These are phyloP conservation scores for Mixia osmundae DNA, from an alignment of 1,284 basidiomycete species.

Conservation along the genomic window DNA sequence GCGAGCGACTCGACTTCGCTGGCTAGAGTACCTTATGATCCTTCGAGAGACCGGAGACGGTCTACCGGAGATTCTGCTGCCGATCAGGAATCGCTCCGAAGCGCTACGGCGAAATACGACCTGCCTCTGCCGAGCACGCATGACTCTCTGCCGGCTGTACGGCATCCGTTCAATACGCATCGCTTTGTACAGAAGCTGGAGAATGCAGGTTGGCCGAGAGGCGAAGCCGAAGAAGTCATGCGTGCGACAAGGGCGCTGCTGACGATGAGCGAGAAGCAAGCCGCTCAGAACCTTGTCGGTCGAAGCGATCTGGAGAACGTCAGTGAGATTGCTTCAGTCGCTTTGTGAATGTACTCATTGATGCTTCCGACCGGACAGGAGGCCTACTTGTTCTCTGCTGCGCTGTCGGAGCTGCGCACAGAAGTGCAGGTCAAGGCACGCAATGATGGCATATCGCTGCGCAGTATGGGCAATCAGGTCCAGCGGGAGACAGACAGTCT, in stretches of 20 bases:
- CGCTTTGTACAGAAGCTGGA: constrained; percentile 13
- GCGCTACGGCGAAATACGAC: too few relatives aligned
- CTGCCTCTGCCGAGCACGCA: too few relatives aligned
- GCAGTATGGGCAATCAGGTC: constrained; percentile 46
- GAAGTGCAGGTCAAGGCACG: constrained; percentile 62
- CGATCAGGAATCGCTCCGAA: too few relatives aligned
- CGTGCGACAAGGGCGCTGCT: constrained; percentile 58
- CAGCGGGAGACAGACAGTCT: constrained; percentile 71
- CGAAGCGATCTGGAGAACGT: constrained; percentile 73
- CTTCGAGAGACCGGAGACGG: too few relatives aligned
- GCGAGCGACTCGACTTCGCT: too few relatives aligned
- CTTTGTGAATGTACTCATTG: constrained; percentile 7
- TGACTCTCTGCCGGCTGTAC: too few relatives aligned
- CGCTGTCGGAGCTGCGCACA: constrained; percentile 67
- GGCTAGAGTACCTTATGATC: too few relatives aligned
- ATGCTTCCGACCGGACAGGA: constrained; percentile 40
- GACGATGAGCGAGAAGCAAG: constrained; percentile 46
- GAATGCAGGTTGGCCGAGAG: constrained; percentile 4
- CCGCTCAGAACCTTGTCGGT: constrained; percentile 47
- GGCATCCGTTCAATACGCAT: constrained; percentile 17
- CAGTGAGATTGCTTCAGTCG: constrained; percentile 30
- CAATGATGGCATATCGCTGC: constrained; percentile 61
- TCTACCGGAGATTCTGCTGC: too few relatives aligned
- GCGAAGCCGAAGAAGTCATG: constrained; percentile 35
- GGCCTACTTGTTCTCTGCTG: constrained; percentile 87